These are phyloP conservation scores for Chrysanthemum seticuspe DNA, from an alignment of 129 eudicot species.

Conservation along the genomic window DNA sequence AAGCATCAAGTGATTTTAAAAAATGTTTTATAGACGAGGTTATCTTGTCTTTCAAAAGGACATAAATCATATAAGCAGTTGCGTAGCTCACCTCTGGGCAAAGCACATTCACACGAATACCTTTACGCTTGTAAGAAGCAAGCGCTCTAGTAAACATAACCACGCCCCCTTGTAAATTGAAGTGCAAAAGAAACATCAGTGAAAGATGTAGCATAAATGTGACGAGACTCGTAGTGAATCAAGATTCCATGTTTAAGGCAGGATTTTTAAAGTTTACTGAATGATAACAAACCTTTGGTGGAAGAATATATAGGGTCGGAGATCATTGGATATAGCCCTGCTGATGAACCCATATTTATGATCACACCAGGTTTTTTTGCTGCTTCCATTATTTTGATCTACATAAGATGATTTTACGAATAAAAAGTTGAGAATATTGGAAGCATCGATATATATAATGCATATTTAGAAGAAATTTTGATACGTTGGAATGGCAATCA, in stretches of 20 bases:
- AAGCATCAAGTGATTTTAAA: neutral
- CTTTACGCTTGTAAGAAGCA: constrained; percentile 67
- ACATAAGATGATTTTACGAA: neutral
- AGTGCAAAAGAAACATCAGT: constrained; percentile 4
- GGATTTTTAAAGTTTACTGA: neutral
- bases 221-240: neutral
- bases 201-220: neutral
- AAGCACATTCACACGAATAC: constrained; percentile 84
- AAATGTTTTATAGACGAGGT: neutral
- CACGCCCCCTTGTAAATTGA: constrained; percentile 67
- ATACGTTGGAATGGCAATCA: neutral
- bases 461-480: too few species aligned
- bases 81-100: constrained; percentile 83
- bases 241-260: neutral
- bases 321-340: constrained; percentile 85
- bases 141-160: constrained; percentile 84
- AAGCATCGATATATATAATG: neutral
- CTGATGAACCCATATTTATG: constrained; percentile 78
- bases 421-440: neutral
- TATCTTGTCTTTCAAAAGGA: neutral
- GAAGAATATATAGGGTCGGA: constrained; percentile 80
- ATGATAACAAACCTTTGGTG: constrained; percentile 59
- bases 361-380: constrained; percentile 73
- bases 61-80: neutral
- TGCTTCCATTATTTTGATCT: constrained; percentile 79